Base-by-base conservation (phyloP, 768 basidiomycete species). In the Agrocybe chaxingu region DNA sequence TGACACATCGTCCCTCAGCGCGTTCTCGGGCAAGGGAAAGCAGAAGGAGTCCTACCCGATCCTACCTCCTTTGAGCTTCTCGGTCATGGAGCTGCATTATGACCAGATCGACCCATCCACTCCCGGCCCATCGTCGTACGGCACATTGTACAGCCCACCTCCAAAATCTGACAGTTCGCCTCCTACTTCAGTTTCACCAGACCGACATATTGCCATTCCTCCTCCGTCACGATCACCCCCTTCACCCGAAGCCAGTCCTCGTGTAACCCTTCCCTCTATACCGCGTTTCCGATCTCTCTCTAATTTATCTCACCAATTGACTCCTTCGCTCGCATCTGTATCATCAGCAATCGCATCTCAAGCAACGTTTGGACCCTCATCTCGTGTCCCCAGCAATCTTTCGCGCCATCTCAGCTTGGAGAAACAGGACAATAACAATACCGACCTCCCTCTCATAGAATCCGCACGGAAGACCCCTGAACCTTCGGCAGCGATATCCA, bases 21-120 rank as follows among this genome's bases (percentile, higher is more conserved):
- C 55, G 11, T 32, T 48, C 45, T 59, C 54, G n/a, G 60, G 67
- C 50, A 79, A 79, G 61, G 78, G 76, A 29, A 89, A 85, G 69
- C 81, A 76, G 58, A 87, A 78, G 67, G 83, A 73, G 70, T 73
- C 61, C 51, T 79, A 84, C 41, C 82, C 87, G 51, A 72, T 73
- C 62, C 74, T 88, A 53, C 85, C 87, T 52, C 85, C 87, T 54
- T 71, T 88, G 51, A 69, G 75, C 31, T 82, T 90, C 59, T 72
- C 79, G 45, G 71, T 79, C 30, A 70, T 84, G 34, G 72, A 74
- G 49, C 71, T 87, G 54, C 69, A 66, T 45, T 79, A 75, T 57
- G 63, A 59, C 24, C 61, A 72, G 44, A 62, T 70, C 41, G 64
- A 64, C 53, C 60, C 63, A 13, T 58, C 64, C 6, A 59, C 64